phyloP scores from a whole-genome alignment of 2,329 filamentous ascomycete genomes.

The Ceratocystis papillata region DNA sequence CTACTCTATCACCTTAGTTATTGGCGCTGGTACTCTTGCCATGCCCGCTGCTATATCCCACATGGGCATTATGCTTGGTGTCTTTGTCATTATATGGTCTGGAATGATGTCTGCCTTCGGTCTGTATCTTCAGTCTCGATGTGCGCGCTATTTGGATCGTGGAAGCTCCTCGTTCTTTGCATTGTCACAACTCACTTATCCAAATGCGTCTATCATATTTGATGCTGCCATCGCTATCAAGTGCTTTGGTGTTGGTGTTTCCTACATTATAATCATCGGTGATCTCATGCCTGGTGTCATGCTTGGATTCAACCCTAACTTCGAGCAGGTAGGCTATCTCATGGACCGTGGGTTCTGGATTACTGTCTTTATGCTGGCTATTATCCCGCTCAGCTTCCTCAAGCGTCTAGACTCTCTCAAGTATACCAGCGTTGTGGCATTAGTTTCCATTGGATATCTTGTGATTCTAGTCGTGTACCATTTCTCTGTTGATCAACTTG shows the following conservation, averaged over 20 bases:
- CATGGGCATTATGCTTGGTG: conserved; percentile 82
- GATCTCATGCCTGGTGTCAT: conserved; percentile 96
- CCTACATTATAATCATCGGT: conserved; percentile 96
- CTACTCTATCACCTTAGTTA: conserved; percentile 46
- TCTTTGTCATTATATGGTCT: conserved; percentile 81
- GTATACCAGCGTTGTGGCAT: conserved; percentile 85
- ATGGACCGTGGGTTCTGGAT: conserved; percentile 95
- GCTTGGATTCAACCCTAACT: conserved; percentile 61
- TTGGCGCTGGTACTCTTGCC: conserved; percentile 86
- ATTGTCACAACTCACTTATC: conserved; percentile 93
- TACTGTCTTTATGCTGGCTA: conserved; percentile 90
- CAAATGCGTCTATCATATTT: conserved; percentile 88
- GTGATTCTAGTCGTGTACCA: conserved; percentile 90
- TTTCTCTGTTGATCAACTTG: conserved; percentile 68
- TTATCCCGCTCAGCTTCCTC: conserved; percentile 89
- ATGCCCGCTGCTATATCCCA: conserved; percentile 93
- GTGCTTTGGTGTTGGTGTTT: conserved; percentile 94
- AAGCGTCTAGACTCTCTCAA: conserved; percentile 88
- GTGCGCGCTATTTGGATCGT: conserved; percentile 82
- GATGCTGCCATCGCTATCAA: conserved; percentile 94
- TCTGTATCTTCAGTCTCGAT: conserved; percentile 86
- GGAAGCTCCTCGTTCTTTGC: conserved; percentile 88
- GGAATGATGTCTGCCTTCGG: conserved; percentile 82
- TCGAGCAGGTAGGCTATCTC: conserved; percentile 55
- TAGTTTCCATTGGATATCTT: conserved; percentile 88